These are phyloP conservation scores for Phanerochaete carnosa DNA, from an alignment of 768 basidiomycete species.

Conservation along the genomic window DNA sequence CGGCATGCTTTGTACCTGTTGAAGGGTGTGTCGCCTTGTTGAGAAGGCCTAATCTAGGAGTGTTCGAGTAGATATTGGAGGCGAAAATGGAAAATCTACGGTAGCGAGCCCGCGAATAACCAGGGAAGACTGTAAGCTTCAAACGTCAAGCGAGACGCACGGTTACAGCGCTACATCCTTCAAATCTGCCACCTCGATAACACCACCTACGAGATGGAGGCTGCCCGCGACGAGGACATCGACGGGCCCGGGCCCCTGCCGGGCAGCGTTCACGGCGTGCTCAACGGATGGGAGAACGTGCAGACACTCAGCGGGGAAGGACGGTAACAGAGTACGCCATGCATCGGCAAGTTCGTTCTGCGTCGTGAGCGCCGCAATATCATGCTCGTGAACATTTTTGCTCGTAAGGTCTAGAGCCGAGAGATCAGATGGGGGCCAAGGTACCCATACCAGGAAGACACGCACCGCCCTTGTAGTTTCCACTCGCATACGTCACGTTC, in stretches of 20 bases:
- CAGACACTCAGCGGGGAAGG: conserved; percentile 57
- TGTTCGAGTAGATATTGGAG: neutral
- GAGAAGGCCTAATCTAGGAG: neutral
- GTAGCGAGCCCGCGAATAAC: neutral
- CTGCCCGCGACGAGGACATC: conserved; percentile 90
- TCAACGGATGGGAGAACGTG: conserved; percentile 87
- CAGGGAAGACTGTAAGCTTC: neutral
- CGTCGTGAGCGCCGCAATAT: conserved; percentile 62
- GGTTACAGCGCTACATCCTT: conserved; percentile 59
- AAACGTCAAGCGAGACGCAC: neutral
- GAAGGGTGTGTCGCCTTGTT: neutral
- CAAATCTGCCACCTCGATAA: conserved; percentile 87
- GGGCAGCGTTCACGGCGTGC: conserved; percentile 74
- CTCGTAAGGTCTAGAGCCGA: conserved; percentile 67
- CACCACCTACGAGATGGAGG: conserved; percentile 89
- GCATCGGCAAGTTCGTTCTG: conserved; percentile 75
- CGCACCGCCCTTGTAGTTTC: conserved; percentile 85
- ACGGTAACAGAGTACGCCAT: conserved; percentile 64
- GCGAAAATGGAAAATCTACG: neutral
- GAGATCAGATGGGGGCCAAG: neutral
- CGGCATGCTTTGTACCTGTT: too few species aligned
- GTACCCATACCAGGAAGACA: conserved; percentile 10
- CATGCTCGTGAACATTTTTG: conserved; percentile 56
- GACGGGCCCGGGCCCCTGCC: conserved; percentile 31
- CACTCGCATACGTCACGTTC: conserved; percentile 91